These are phyloP conservation scores for Acacia acuminata DNA, from an alignment of 306 rosid genomes.

Conservation along the genomic window DNA sequence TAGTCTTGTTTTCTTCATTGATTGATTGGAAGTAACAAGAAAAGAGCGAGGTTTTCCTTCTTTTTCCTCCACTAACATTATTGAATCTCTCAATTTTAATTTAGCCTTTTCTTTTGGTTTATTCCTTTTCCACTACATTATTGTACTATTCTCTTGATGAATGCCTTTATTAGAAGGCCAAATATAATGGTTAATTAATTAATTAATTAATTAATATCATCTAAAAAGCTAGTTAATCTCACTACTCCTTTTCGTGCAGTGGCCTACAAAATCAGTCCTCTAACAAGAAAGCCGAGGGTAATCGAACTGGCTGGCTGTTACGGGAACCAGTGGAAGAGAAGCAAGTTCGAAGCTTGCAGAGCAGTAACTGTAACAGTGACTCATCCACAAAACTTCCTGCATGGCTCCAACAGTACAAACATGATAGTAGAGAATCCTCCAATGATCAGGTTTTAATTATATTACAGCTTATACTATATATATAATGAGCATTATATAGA, in stretches of 20 bases:
- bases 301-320: constrained; percentile 49
- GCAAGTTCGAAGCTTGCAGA: constrained; percentile 63
- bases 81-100: constrained; percentile 7
- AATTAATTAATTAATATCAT: constrained; percentile 3
- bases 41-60: constrained; percentile 19
- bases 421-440: constrained; percentile 53
- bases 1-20: constrained; percentile 33
- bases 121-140: constrained; percentile 16
- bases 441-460: constrained; percentile 63
- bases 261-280: constrained; percentile 54
- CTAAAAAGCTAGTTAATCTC: neutral
- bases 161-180: constrained; percentile 27
- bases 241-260: constrained; percentile 44
- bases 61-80: constrained; percentile 11
- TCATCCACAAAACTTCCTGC: constrained; percentile 86
- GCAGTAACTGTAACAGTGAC: constrained; percentile 51
- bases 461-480: neutral
- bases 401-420: constrained; percentile 96
- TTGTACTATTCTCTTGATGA: constrained; percentile 16
- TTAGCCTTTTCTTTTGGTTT: constrained; percentile 24
- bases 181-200: neutral
- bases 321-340: constrained; percentile 41
- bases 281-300: constrained; percentile 55
- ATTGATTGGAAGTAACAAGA: constrained; percentile 32
- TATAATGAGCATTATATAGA: neutral